These are phyloP conservation scores for Ambrosia hybrid DNA, from an alignment of 140 eudicot genomes.

Conservation along the genomic window DNA sequence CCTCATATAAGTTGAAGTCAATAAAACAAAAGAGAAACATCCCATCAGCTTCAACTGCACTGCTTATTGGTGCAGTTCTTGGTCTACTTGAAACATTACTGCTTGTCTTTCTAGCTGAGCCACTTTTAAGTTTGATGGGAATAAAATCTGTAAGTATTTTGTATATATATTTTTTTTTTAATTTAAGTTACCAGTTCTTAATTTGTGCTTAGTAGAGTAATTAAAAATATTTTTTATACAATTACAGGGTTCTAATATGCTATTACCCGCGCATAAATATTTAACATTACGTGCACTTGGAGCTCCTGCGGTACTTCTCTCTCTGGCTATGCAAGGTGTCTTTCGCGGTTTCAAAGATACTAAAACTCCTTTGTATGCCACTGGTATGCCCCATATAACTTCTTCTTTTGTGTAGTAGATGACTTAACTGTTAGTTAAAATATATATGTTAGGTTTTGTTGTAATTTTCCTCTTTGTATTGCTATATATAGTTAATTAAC, in stretches of 20 bases:
- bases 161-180: background rate
- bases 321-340: constrained; percentile 79
- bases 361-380: constrained; percentile 80
- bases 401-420: background rate
- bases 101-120: constrained; percentile 51
- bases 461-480: too few relatives aligned
- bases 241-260: constrained; percentile 48
- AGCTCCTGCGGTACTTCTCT: constrained; percentile 77
- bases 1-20: constrained; percentile 2
- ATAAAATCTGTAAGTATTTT: constrained; percentile 53
- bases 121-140: constrained; percentile 71
- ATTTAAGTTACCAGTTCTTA: background rate
- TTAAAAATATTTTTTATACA: background rate
- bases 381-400: constrained; percentile 41
- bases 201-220: background rate
- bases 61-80: constrained; percentile 59
- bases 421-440: background rate
- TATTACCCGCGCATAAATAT: constrained; percentile 50
- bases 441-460: too few relatives aligned
- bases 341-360: constrained; percentile 88
- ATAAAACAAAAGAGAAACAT: constrained; percentile 47
- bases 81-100: constrained; percentile 59
- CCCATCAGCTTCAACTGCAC: constrained; percentile 80
- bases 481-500: too few relatives aligned
- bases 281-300: constrained; percentile 59